Base-by-base conservation (phyloP, 176 grass and related monocot genomes). In the Avena insularis region DNA sequence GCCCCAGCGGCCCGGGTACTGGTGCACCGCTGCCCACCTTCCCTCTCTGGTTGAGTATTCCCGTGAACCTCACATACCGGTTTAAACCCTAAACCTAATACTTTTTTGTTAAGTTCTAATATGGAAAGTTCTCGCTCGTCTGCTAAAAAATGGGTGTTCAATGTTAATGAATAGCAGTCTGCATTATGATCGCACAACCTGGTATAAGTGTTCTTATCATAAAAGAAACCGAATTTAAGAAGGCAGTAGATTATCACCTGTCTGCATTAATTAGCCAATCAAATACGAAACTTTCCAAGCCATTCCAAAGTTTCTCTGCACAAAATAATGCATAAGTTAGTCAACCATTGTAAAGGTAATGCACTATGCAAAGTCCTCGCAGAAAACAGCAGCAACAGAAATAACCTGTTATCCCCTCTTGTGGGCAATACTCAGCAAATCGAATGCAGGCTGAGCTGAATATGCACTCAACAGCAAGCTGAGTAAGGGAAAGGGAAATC, bases 251-350 rank as follows among this genome's bases (percentile, higher is more conserved):
- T 49, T 40, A 90, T 93, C 81, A 96, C 97, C 94, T 98, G 85
- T 98, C 97, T 68, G 94, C 97, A 70, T 98, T 98, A 78, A 98
- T 98, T 88, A 98, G 84, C 97, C 97, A 98, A 80, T 98, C 97
- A 79, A 96, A 99, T 78, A 95, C 94, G 15, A 99, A 99, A 92
- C 77, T 87, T 85, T 99, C 97, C 81, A 99, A 87, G 72, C 94
- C 97, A 84, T 77, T 85, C 97, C 97, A 99, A 75, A 96, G 87
- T 86, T 91, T 99, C 90, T 99, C 97, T 99, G 82, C 5, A 88
- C 12, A 88, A 83, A 88, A 84, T 71, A 66, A 91, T 66, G 38
- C 20, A 89, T 53, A 77, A 75, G 68, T 88, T 73, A 91, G 79
- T 62, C 67, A 68, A 64, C 43, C 21, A 78, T 23, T 75, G 11